Conservation (phyloP, 2,329 filamentous ascomycete species). For the Colletotrichum sublineola region DNA sequence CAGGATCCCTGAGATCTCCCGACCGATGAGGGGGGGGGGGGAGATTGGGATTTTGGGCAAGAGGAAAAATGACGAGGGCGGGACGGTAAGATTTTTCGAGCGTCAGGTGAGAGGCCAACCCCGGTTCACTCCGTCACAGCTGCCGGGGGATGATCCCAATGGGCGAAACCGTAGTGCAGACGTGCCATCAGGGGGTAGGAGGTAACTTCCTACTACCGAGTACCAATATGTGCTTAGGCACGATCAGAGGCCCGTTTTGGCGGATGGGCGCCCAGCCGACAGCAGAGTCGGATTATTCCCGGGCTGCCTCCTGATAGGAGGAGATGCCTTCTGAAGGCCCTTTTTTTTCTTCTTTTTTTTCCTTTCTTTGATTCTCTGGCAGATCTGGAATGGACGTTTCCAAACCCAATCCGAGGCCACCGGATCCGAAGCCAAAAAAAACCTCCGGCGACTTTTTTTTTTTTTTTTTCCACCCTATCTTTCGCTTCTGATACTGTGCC, state of each 20-base stretch:
- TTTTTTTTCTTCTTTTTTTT: not conserved
- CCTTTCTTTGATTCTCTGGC: not conserved
- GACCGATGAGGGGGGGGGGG: constrained; percentile 18
- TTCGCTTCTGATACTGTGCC: not conserved
- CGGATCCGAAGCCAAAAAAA: constrained; percentile 28
- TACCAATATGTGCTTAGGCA: not conserved
- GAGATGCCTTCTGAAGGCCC: not conserved
- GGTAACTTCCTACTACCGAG: not conserved
- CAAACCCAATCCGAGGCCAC: constrained; percentile 22
- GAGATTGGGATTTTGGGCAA: constrained; percentile 6
- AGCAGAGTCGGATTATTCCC: constrained; percentile 10
- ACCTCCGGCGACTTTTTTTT: not conserved
- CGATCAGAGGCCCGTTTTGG: constrained; percentile 1
- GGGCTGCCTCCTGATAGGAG: constrained; percentile 2
- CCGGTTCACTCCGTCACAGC: constrained; percentile 31
- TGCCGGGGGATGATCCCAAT: constrained; percentile 36
- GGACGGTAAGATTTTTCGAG: constrained; percentile 41
- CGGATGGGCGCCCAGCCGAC: not conserved
- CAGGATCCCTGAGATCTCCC: constrained; percentile 37
- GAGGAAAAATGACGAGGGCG: constrained; percentile 39
- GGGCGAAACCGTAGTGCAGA: constrained; percentile 26
- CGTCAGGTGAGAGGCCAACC: constrained; percentile 36
- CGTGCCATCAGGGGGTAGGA: not conserved
- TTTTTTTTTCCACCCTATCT: not conserved
- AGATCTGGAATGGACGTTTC: constrained; percentile 28